Evolutionary conservation across 495 filamentous ascomycete genomes (phyloP), one percentile per base, ranked within the genome.

Genomic region (Bryoglossum gracile): DNA sequence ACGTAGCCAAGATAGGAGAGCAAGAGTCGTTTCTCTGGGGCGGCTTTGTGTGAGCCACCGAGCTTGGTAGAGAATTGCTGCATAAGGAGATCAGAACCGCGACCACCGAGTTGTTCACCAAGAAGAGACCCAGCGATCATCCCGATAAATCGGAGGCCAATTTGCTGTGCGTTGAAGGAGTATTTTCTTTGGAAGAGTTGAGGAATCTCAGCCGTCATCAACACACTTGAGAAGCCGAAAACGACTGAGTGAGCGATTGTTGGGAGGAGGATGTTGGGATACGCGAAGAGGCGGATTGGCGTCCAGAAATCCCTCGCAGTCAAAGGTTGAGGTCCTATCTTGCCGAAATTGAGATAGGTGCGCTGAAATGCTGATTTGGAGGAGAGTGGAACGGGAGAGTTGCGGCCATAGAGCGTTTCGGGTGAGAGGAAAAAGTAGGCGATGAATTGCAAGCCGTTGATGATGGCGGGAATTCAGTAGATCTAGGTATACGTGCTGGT

Each of bases 381-480:
- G 17, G 54, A 46, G 37, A 59, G 43, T n/a, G 11, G 22, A 3
- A 8, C 5, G 4, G 16, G 17, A 11, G 13, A 22, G 34, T 55
- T 58, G 26, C 51, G 50, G 24, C 76, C 49, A 52, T 75, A 79
- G 34, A 68, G 74, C 11, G 76, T 77, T 56, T 80, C 76, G 0
- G 74, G 72, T 17, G 73, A 70, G 14, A 78, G 61, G 68, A 78
- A 77, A 41, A 78, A 54, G 50, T 78, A 80, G 41, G 73, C 46
- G 45, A 78, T 60, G 44, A 78, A 69, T 49, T 79, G 75, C n/a
- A 59, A 66, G 26, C 64, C 72, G 48, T 78, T 79, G 52, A 68
- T 73, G 8, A 60, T 53, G 17, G 71, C 64, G 1, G 71, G 59
- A 46, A 69, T 64, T 62, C 66, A 72, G 44, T 65, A 74, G 32